These are phyloP conservation scores for Penstemon davidsonii DNA, from an alignment of 257 asterid genomes.

Conservation along the genomic window DNA sequence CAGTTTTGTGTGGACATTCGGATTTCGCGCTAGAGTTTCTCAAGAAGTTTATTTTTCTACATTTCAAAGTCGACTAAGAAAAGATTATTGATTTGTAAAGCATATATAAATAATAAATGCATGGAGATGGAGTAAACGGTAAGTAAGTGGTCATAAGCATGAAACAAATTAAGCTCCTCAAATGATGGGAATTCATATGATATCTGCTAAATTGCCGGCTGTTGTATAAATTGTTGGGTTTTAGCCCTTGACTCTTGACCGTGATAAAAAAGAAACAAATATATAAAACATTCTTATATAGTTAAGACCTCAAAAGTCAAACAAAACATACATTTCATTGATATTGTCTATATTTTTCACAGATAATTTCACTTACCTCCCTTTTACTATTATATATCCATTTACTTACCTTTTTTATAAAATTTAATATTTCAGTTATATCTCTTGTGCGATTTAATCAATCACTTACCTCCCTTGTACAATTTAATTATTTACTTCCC, in stretches of 20 bases:
- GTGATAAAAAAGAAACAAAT: background rate
- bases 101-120: slow-evolving; percentile 14
- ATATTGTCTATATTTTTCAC: background rate
- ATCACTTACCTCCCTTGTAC: no score
- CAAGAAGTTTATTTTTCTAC: background rate
- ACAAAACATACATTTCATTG: slow-evolving; percentile 20
- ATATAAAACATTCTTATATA: slow-evolving; percentile 12
- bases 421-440: no score
- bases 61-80: no score
- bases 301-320: background rate
- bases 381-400: background rate
- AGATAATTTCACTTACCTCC: background rate
- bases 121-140: slow-evolving; percentile 44
- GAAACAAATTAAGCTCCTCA: slow-evolving; percentile 25
- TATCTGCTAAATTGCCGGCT: slow-evolving; percentile 33
- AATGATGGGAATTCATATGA: slow-evolving; percentile 35
- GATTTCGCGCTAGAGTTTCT: background rate
- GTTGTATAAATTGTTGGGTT: slow-evolving; percentile 16
- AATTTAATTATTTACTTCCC: no score
- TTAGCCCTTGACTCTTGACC: background rate
- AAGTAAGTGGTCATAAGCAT: slow-evolving; percentile 25
- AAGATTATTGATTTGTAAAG: slow-evolving; percentile 24
- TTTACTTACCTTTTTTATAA: no score
- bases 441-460: no score
- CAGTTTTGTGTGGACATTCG: no score